Evolutionary conservation across 768 basidiomycete species (phyloP).

Genomic region (Hebeloma cylindrosporum): DNA sequence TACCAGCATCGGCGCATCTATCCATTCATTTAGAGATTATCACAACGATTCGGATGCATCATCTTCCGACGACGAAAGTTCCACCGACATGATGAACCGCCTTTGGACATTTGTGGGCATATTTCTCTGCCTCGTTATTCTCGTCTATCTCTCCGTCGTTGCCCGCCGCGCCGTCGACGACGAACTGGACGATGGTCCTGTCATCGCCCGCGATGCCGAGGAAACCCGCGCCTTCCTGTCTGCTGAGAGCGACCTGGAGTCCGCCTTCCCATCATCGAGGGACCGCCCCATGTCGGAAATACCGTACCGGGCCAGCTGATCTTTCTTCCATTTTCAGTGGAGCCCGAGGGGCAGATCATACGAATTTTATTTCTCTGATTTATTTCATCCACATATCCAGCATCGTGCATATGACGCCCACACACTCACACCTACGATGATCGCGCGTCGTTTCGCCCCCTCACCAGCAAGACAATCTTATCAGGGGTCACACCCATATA

Average conservation of each 20-base stretch:
- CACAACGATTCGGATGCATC: slow-evolving; percentile 39
- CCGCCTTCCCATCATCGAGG: slow-evolving; percentile 19
- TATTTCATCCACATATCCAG: slow-evolving; percentile 6
- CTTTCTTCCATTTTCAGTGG: slow-evolving; percentile 9
- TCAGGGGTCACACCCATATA: slow-evolving; percentile 18
- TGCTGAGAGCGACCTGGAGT: slow-evolving; percentile 36
- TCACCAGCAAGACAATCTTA: slow-evolving; percentile 10
- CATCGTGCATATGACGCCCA: slow-evolving; percentile 5
- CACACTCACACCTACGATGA: slow-evolving; percentile 7
- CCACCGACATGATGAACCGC: slow-evolving; percentile 50
- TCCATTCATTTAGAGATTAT: slow-evolving; percentile 79
- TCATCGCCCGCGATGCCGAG: slow-evolving; percentile 20
- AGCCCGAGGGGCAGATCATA: slow-evolving; percentile 13
- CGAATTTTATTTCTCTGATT: slow-evolving; percentile 1
- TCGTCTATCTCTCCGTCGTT: slow-evolving; percentile 78
- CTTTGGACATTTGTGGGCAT: slow-evolving; percentile 72
- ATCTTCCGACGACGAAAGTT: slow-evolving; percentile 38
- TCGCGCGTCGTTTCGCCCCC: slow-evolving; percentile 2
- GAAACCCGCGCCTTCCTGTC: slow-evolving; percentile 23
- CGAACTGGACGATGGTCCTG: slow-evolving; percentile 44
- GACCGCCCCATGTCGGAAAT: slow-evolving; percentile 49
- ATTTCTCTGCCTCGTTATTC: slow-evolving; percentile 67
- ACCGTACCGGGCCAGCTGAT: slow-evolving; percentile 37
- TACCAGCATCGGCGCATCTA: slow-evolving; percentile 82
- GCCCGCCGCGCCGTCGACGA: slow-evolving; percentile 65